Evolutionary conservation across 345 rosid genomes (phyloP).

Genomic region (Ceriops zippeliana): DNA sequence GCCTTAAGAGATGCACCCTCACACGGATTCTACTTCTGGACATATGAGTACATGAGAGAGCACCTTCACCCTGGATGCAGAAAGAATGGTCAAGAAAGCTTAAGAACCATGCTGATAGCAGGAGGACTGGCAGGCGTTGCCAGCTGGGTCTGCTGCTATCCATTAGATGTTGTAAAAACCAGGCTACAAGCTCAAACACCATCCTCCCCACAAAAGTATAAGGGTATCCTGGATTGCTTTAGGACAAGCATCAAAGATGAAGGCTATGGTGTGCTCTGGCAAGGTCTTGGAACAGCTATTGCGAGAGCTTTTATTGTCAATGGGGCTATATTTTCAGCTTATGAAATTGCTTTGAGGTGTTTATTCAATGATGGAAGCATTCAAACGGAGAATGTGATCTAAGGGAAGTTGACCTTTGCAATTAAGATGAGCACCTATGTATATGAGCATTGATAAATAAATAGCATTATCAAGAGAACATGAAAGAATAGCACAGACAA

Average conservation of each 20-base stretch:
- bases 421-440: neutral
- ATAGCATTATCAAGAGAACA: neutral
- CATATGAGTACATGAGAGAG: constrained; percentile 77
- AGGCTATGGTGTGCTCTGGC: constrained; percentile 69
- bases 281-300: constrained; percentile 97
- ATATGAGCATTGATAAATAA: neutral
- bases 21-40: constrained; percentile 88
- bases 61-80: constrained; percentile 87
- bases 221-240: constrained; percentile 67
- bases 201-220: constrained; percentile 39
- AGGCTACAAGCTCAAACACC: constrained; percentile 60
- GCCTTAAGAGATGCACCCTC: constrained; percentile 81
- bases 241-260: constrained; percentile 55
- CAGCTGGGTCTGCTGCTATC: constrained; percentile 89
- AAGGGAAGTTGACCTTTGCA: constrained; percentile 7
- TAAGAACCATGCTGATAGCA: constrained; percentile 70
- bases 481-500: neutral
- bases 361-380: constrained; percentile 48
- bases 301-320: constrained; percentile 93
- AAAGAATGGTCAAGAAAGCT: constrained; percentile 58
- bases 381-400: constrained; percentile 39
- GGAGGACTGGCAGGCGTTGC: constrained; percentile 93
- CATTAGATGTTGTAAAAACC: constrained; percentile 83
- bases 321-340: constrained; percentile 81
- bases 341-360: constrained; percentile 80